phyloP scores from a whole-genome alignment of 2,329 filamentous ascomycete genomes.

The Cercospora sojina region DNA sequence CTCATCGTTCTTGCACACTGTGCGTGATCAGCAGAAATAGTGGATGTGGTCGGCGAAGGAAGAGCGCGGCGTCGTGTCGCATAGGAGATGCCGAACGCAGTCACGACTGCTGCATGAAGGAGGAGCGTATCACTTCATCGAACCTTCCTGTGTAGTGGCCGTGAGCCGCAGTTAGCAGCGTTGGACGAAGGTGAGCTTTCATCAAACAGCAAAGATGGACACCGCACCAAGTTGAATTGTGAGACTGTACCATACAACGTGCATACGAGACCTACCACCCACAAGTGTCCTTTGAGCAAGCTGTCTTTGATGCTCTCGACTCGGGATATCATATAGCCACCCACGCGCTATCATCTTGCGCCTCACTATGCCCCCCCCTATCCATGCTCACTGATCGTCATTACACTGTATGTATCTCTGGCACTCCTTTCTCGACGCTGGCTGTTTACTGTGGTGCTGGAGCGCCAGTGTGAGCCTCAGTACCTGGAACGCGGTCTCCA shows the following conservation, averaged over 20 bases:
- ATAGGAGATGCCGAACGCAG: neutral
- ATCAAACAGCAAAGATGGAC: neutral
- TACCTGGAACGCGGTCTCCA: conserved; percentile 10
- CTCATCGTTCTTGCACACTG: conserved; percentile 10
- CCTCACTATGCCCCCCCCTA: conserved; percentile 5
- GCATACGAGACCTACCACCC: conserved; percentile 1
- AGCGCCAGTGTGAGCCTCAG: conserved; percentile 12
- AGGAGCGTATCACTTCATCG: neutral
- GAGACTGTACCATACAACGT: conserved; percentile 5
- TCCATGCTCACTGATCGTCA: conserved; percentile 4
- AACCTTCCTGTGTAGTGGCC: neutral
- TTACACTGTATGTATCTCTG: conserved; percentile 5
- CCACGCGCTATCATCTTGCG: conserved; percentile 4
- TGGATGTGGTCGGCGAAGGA: neutral
- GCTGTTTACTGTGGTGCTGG: conserved; percentile 6
- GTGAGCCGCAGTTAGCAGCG: neutral
- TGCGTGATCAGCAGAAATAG: neutral
- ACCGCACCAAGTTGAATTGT: conserved; percentile 8
- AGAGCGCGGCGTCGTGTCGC: neutral
- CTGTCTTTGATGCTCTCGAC: neutral
- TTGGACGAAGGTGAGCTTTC: neutral
- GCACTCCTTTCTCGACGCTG: neutral
- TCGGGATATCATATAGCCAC: conserved; percentile 7
- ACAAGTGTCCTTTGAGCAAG: neutral
- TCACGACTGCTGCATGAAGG: neutral